A percentile compares a stretch with the other conserved stretches of the same genome.
phyloP scores from a whole-genome alignment of 352 stramenopile species.

The Pythium brachiatum region DNA sequence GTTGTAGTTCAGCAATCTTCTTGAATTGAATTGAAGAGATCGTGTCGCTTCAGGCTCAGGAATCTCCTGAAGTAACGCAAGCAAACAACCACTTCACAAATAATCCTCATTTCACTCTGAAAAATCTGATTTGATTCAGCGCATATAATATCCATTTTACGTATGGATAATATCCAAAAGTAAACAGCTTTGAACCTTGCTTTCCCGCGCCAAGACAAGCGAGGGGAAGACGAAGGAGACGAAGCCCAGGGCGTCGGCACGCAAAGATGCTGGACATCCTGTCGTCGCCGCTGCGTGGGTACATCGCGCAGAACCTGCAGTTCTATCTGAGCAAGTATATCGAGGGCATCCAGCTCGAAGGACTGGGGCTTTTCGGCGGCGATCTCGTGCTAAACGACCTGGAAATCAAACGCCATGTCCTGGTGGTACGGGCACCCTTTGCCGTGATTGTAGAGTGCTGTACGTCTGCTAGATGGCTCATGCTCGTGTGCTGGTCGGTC shows the following conservation, averaged over 20 bases:
- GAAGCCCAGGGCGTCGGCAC: no score
- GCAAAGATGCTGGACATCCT: constrained; percentile 84
- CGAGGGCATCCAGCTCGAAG: constrained; percentile 85
- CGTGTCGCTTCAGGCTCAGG: background rate
- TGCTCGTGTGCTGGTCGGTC: background rate
- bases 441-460: constrained; percentile 20
- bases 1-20: background rate
- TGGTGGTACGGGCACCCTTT: constrained; percentile 24
- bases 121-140: background rate
- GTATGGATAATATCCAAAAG: constrained; percentile 1
- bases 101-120: background rate
- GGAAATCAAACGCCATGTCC: constrained; percentile 86
- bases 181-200: no score
- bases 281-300: constrained; percentile 78
- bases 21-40: constrained; percentile 1
- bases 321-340: constrained; percentile 91
- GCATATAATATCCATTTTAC: background rate
- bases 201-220: background rate
- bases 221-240: background rate
- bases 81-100: background rate
- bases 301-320: constrained; percentile 86
- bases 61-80: background rate
- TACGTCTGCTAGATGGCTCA: background rate
- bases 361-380: constrained; percentile 78
- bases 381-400: constrained; percentile 88